phyloP scores from a whole-genome alignment of 345 rosid genomes.

The Excoecaria cochinchinensis region DNA sequence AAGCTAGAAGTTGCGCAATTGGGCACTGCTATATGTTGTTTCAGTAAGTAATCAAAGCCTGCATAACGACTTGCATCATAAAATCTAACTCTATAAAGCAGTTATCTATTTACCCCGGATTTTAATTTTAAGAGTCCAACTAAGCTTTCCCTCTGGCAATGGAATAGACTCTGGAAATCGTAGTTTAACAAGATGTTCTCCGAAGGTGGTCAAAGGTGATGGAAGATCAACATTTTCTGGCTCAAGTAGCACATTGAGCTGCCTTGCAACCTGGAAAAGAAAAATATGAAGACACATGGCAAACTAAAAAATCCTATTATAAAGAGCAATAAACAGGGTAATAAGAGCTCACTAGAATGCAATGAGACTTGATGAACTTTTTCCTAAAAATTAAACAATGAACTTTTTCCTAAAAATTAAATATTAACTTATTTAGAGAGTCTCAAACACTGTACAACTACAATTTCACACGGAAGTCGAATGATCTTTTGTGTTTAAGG shows the following conservation, averaged over 20 bases:
- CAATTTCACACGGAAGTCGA: neutral
- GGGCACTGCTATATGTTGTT: neutral
- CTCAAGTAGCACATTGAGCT: constrained; percentile 67
- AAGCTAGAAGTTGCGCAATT: neutral
- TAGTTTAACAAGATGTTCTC: constrained; percentile 71
- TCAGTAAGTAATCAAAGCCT: neutral
- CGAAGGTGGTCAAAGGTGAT: constrained; percentile 60
- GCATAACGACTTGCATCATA: neutral
- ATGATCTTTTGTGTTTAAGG: neutral
- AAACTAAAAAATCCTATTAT: neutral
- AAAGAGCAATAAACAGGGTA: neutral
- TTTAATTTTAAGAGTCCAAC: constrained; percentile 77
- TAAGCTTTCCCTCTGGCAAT: constrained; percentile 70
- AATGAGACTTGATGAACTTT: neutral
- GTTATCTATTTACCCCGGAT: constrained; percentile 59
- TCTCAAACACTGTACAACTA: neutral
- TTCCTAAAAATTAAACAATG: too few relatives aligned
- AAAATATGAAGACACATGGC: neutral
- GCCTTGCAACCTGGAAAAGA: constrained; percentile 70
- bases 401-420: neutral
- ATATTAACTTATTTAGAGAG: neutral
- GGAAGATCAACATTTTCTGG: constrained; percentile 70
- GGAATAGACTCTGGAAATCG: constrained; percentile 80
- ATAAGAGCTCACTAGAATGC: neutral
- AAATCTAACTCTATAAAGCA: neutral